Conservation (phyloP, 768 basidiomycete species). For the Neoboletus brunneissimus region DNA sequence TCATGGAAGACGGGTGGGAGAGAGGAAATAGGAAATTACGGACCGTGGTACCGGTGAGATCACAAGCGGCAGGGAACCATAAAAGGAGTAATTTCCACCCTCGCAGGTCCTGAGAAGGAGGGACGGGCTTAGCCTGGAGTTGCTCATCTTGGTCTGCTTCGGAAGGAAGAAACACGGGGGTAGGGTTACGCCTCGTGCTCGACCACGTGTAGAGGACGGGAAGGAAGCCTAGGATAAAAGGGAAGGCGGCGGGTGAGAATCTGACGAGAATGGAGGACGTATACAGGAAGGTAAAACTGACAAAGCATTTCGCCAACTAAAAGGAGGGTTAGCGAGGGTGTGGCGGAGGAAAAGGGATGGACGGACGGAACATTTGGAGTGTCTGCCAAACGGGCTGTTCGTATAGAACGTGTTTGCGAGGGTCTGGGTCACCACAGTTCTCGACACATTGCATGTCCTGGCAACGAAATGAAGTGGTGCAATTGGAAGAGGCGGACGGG, state of each 20-base stretch:
- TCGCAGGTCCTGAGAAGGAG: conserved; percentile 43
- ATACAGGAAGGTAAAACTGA: conserved; percentile 41
- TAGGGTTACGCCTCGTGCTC: conserved; percentile 41
- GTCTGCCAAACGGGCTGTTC: conserved; percentile 96
- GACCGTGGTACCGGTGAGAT: conserved; percentile 89
- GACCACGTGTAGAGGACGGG: conserved; percentile 76
- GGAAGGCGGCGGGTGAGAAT: conserved; percentile 15
- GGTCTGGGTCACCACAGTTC: conserved; percentile 73
- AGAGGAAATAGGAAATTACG: conserved; percentile 33
- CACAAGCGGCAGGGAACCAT: conserved; percentile 87
- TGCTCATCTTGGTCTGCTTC: conserved; percentile 46
- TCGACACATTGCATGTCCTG: conserved; percentile 99
- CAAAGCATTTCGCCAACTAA: conserved; percentile 93
- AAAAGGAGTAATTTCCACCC: conserved; percentile 75
- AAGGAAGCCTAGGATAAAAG: conserved; percentile 63
- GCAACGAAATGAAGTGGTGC: conserved; percentile 1
- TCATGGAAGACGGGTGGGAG: conserved; percentile 8
- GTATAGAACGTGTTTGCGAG: conserved; percentile 64
- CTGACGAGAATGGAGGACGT: conserved; percentile 13
- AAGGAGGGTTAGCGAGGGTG: conserved; percentile 35
- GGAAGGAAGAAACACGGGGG: conserved; percentile 54
- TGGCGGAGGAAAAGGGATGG: conserved; percentile 12
- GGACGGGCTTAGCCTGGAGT: conserved; percentile 32
- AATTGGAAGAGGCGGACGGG: too few species aligned
- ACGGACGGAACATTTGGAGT: conserved; percentile 84